Conservation (phyloP, 2,329 filamentous ascomycete species). For the Ceratocystis huliohia region DNA sequence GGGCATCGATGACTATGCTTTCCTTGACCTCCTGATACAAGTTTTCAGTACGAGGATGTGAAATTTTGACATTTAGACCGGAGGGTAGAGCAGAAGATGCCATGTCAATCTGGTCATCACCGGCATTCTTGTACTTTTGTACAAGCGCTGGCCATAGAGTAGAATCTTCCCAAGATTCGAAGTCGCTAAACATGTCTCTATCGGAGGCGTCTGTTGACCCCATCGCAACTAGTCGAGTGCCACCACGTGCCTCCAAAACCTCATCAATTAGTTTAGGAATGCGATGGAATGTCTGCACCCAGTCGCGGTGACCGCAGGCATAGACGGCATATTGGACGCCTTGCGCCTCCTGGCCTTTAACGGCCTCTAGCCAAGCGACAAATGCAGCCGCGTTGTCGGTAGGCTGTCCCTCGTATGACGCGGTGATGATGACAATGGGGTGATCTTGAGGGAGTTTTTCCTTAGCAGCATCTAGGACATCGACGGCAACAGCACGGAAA, state of each 20-base stretch:
- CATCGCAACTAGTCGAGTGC: conserved; percentile 31
- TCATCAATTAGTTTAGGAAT: conserved; percentile 52
- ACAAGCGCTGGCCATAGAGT: conserved; percentile 39
- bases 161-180: conserved; percentile 55
- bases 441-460: conserved; percentile 46
- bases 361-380: conserved; percentile 49
- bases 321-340: conserved; percentile 55
- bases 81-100: conserved; percentile 1
- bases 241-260: conserved; percentile 32
- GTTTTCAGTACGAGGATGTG: conserved; percentile 41
- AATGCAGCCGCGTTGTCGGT: conserved; percentile 61
- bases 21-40: conserved; percentile 53
- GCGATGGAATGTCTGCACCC: conserved; percentile 51
- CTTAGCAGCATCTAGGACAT: conserved; percentile 48
- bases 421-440: conserved; percentile 54
- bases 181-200: conserved; percentile 53
- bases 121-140: conserved; percentile 36
- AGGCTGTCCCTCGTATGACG: conserved; percentile 62
- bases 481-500: conserved; percentile 41
- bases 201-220: conserved; percentile 48
- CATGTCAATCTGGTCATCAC: conserved; percentile 24
- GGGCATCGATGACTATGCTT: conserved; percentile 43
- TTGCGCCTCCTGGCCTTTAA: conserved; percentile 39
- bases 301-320: conserved; percentile 46
- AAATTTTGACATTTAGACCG: conserved; percentile 36